phyloP scores from a whole-genome alignment of 148 eudicot species.

The Nyssa sinensis region DNA sequence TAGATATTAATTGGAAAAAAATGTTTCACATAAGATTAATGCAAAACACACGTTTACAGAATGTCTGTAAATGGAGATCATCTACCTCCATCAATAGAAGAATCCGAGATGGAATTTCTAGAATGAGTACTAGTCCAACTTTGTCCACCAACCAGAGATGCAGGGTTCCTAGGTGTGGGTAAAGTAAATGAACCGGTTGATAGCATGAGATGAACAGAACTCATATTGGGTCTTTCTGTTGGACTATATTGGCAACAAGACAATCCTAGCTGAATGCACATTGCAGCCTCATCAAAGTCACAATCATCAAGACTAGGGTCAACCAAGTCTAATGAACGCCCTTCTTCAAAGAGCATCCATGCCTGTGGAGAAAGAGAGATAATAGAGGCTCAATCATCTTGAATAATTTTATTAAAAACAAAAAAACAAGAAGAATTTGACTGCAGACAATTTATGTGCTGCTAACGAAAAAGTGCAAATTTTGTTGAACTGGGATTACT shows the following conservation, averaged over 20 bases:
- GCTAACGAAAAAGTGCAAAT: too few species aligned
- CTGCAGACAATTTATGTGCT: too few species aligned
- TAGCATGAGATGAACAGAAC: constrained; percentile 56
- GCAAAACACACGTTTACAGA: neutral
- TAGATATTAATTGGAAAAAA: too few species aligned
- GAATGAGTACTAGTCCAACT: constrained; percentile 58
- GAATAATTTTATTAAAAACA: too few species aligned
- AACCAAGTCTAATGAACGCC: constrained; percentile 49
- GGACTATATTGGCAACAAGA: constrained; percentile 57
- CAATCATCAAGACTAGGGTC: constrained; percentile 43
- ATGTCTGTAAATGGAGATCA: too few species aligned
- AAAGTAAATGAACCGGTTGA: constrained; percentile 66
- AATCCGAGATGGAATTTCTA: constrained; percentile 69
- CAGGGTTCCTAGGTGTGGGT: constrained; percentile 68
- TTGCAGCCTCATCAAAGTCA: constrained; percentile 48
- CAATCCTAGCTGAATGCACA: too few species aligned
- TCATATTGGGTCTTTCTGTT: constrained; percentile 74
- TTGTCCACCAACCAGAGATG: too few species aligned
- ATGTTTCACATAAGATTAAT: neutral
- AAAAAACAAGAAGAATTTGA: too few species aligned
- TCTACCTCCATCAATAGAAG: constrained; percentile 84
- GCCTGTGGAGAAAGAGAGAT: too few species aligned
- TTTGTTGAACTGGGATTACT: too few species aligned
- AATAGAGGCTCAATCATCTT: too few species aligned
- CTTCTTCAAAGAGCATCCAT: constrained; percentile 53